Base-by-base conservation (phyloP, 1,284 basidiomycete species). In the Megacollybia platyphylla region DNA sequence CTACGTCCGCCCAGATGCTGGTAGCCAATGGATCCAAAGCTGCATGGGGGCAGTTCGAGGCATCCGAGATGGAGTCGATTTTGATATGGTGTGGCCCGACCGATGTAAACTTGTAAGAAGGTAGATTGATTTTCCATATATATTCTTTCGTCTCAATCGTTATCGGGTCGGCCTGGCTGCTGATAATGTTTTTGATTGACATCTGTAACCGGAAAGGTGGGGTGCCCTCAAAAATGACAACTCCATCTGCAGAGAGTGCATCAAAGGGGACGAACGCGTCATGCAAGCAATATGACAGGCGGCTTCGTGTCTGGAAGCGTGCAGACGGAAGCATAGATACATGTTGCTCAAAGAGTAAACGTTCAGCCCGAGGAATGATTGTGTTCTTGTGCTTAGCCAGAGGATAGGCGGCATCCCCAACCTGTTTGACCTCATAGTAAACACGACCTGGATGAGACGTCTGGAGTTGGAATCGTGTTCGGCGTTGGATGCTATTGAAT, bases 361-460 rank as follows among this genome's bases (percentile, higher is more conserved):
- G 63, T 55, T 80, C 63, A 36, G 71, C 63, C 46, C 78, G 74
- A 15, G 79, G 74, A 50, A 85, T 80, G 45, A 76, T 60, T 11
- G 62, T 65, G 48, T 71, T 64, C 51, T 68, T 71, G 58, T 78
- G 72, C 51, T 78, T 76, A 10, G 70, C 67, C 29, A 84, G 67
- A 6, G 85, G 80, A 60, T 96, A 97, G n/a, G 85, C 76, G 0
- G 80, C 70, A 57, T 98, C 94, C 7, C 84, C 85, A 15, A 97
- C 76, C 52, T 87, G 83, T 49, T 84, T 79, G 49, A 98, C 81
- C 56, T 88, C 82, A 58, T 97, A 97, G 54, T 76, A 83, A 56
- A 93, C 86, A 44, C 79, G 73, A 2, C 92, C 92, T 1, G 88
- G 71, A 30, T 73, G 73, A 0, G 77, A 73, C 0, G 87, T 92